Base-by-base conservation (phyloP, 768 basidiomycete genomes). In the Russula vinacea region DNA sequence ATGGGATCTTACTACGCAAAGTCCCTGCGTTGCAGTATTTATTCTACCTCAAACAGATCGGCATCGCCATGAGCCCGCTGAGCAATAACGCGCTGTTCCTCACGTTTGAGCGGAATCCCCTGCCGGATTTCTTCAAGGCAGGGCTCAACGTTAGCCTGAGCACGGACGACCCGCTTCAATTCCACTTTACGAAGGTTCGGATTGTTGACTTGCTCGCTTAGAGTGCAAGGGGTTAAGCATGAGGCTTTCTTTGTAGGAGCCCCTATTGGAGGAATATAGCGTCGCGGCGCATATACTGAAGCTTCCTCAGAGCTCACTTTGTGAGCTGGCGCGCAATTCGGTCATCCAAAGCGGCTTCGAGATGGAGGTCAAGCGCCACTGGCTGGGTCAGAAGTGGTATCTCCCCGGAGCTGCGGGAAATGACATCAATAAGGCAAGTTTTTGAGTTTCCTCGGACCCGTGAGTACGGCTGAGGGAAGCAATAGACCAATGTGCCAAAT, bases 231-330 rank as follows among this genome's bases (percentile, higher is more conserved):
- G 16, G 19, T 35, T 39, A 11, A 42, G 17, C 3, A 16, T 5
- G 32, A 4, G 3, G 32, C 10, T 26, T n/a, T n/a, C n/a, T n/a
- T 26, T 52, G 5, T 70, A 95, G 92, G 94, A 98, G 78, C 94
- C 94, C 7, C 75, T 98, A 16, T 76, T 98, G 62, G 97, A 99
- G 72, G 97, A 99, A 72, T 99, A 98, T 73, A 95, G 92, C 53
- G 96, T 98, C 11, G 97, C 97, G 0, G 95, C 97, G 50, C 70
- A 97, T 88, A 98, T 99, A 64, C 97, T 98, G 77, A 98, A 98
- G 76, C 77, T 98, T 57, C 92, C 96, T 0, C 96, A 93, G 73
- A 91, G 89, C 68, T 94, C 92, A 0, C 79, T 99, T 62, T 97
- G 95, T 14, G 97, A 99, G 75, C 83, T 99, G 13, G 97, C 97